phyloP scores from a whole-genome alignment of 2,329 filamentous ascomycete species.

The Ophiocordyceps camponoti-floridani region DNA sequence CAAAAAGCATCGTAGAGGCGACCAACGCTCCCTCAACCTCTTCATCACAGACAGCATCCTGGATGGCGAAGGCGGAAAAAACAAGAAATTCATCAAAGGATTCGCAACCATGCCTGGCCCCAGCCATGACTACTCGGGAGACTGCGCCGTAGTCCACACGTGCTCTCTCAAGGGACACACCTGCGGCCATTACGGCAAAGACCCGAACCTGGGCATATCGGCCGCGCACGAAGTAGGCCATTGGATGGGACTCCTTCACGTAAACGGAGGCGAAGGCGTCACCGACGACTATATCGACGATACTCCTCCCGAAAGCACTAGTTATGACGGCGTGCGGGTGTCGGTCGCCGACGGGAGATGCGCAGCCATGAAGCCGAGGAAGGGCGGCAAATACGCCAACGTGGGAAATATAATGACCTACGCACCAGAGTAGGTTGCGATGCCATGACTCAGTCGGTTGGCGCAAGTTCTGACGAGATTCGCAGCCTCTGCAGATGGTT shows the following conservation, averaged over 20 bases:
- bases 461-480: too few species aligned
- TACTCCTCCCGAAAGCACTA: not conserved
- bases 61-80: too few species aligned
- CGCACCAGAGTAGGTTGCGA: not conserved
- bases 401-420: not conserved
- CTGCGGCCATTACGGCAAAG: not conserved
- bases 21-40: not conserved
- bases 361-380: not conserved
- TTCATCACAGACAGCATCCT: not conserved
- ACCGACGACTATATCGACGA: not conserved
- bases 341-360: not conserved
- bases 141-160: not conserved
- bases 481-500: too few species aligned
- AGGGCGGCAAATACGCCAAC: not conserved
- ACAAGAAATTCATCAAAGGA: too few species aligned
- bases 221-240: not conserved
- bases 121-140: not conserved
- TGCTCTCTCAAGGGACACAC: not conserved
- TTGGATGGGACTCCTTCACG: not conserved
- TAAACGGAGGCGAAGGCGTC: not conserved
- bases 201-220: too few species aligned
- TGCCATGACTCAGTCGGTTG: too few species aligned
- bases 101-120: too few species aligned
- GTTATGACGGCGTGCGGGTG: not conserved
- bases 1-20: not conserved